Percentiles rank a stretch among this genome's conserved stretches.
phyloP scores from a whole-genome alignment of 139 green algal genomes.

The Pseudopediastrum boryanum region DNA sequence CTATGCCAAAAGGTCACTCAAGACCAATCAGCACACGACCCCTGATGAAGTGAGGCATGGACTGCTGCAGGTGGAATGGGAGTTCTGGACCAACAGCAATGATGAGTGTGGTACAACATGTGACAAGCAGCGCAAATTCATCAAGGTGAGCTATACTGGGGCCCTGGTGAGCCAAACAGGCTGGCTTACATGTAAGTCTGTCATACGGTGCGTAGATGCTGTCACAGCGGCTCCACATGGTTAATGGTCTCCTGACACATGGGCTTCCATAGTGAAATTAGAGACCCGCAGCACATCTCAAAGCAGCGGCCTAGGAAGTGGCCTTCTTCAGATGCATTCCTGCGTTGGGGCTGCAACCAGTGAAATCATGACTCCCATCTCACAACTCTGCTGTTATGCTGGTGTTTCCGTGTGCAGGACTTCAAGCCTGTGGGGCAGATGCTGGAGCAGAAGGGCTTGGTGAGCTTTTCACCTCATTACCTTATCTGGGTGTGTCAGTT shows the following conservation, averaged over 20 bases:
- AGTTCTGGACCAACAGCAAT: slow-evolving; percentile 95
- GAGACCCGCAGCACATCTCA: not conserved
- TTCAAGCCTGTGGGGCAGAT: slow-evolving; percentile 38
- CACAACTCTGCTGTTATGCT: not conserved
- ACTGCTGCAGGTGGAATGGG: slow-evolving; percentile 89
- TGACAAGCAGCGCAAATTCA: slow-evolving; percentile 79
- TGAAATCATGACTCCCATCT: not conserved
- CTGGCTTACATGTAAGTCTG: no score
- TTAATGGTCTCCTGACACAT: no score
- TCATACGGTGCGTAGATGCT: no score
- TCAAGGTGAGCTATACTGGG: slow-evolving; percentile 63
- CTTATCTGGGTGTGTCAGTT: slow-evolving; percentile 78
- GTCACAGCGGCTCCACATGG: no score
- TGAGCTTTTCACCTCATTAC: slow-evolving; percentile 89
- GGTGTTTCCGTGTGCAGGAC: not conserved
- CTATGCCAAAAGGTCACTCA: no score
- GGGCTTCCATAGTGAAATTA: no score
- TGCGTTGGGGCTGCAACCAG: not conserved
- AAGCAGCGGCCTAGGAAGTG: no score
- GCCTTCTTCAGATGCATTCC: not conserved
- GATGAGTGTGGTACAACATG: slow-evolving; percentile 82
- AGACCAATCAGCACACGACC: no score
- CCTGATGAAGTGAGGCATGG: no score
- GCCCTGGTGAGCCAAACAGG: no score
- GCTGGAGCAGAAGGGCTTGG: slow-evolving; percentile 27